Evolutionary conservation across 2,329 filamentous ascomycete genomes (phyloP), one percentile per base, ranked within the genome.

Genomic region (Alternaria postmessia): DNA sequence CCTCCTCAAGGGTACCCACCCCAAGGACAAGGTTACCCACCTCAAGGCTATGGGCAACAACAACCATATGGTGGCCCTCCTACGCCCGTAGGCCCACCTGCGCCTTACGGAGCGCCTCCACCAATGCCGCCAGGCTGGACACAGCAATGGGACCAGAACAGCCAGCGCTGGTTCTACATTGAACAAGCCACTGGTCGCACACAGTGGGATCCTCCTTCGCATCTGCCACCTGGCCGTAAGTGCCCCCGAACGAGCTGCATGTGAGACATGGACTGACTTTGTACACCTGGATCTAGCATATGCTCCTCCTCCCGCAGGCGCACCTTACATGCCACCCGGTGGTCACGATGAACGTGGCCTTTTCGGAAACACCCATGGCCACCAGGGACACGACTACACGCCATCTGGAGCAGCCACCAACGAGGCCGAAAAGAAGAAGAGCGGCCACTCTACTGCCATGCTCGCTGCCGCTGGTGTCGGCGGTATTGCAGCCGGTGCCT

Each of bases 161-260:
- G 83, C 61, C 85, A 88, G 71, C 85, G 86, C 56, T 90, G 86
- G 80, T 91, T 86, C 79, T 91, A 89, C 70, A 82, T 87, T 57
- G 87, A 91, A 74, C 79, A 86, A 57, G 81, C 85, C 47, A 86
- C 86, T 12, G 87, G 87, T 20, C 84, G 83, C 59, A 85, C 86
- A 0, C 88, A 90, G 75, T 91, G 88, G 88, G 87, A 89, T 63
- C 81, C 83, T 16, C 87, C 88, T 3, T 77, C 78, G 12, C 63
- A 69, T 49, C 44, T 73, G 12, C 73, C 73, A n/a, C 72, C 71
- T 26, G 75, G 73, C 5, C 70, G 28, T 30, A 30, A 30, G 28
- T 30, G 28, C 3, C 28, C 28, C 28, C 11, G 28, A 30, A 30
- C 28, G 28, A 11, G 11, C 28, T 30, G 28, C 28, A 30, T 30